Conservation (phyloP, 371 early-diverging fungal species). For the Mortierella sp. region DNA sequence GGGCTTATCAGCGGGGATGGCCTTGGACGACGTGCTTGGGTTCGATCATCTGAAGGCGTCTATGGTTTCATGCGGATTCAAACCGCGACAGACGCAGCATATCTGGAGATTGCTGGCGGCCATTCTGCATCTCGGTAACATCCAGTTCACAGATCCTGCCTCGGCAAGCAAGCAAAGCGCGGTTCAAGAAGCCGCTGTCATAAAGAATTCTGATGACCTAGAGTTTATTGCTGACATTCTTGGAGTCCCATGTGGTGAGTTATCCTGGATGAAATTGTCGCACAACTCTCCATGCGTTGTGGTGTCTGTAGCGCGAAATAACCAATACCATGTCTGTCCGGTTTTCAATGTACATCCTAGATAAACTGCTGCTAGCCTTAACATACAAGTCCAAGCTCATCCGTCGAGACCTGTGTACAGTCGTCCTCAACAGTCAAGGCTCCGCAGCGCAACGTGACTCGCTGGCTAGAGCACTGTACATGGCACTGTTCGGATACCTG, state of each 20-base stretch:
- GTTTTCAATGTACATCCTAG: constrained; percentile 7
- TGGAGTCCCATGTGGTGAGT: constrained; percentile 77
- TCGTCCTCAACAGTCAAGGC: constrained; percentile 82
- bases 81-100: constrained; percentile 73
- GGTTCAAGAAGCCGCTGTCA: constrained; percentile 67
- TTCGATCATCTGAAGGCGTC: constrained; percentile 78
- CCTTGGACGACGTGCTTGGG: constrained; percentile 59
- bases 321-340: neutral
- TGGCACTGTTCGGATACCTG: constrained; percentile 87
- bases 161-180: constrained; percentile 39
- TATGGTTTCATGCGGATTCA: constrained; percentile 83
- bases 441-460: constrained; percentile 84
- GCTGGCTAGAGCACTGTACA: constrained; percentile 83
- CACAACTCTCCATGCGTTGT: too few relatives aligned
- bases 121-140: constrained; percentile 84
- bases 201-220: constrained; percentile 74
- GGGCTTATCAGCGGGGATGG: constrained; percentile 22
- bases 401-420: constrained; percentile 86
- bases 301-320: too few relatives aligned
- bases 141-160: constrained; percentile 70
- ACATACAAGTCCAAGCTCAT: constrained; percentile 75
- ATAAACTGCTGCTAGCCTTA: constrained; percentile 60
- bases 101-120: constrained; percentile 79
- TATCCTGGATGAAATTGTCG: too few relatives aligned
- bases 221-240: constrained; percentile 83